phyloP scores from a whole-genome alignment of 306 rosid genomes.

The Betula pendula region DNA sequence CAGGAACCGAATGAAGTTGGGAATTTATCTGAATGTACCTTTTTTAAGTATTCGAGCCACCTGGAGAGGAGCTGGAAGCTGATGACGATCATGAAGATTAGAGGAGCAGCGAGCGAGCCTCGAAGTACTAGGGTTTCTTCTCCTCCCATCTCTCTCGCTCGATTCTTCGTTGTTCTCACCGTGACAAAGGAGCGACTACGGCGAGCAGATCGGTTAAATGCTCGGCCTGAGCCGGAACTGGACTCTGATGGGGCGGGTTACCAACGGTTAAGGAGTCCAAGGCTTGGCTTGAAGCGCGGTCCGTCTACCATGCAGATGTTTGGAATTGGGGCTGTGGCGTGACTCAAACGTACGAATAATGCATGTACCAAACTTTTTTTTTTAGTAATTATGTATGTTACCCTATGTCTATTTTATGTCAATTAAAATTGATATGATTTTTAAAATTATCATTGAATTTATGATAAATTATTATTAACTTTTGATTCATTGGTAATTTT shows the following conservation, averaged over 20 bases:
- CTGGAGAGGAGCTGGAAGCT: constrained; percentile 56
- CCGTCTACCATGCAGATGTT: background rate
- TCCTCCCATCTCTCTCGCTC: constrained; percentile 27
- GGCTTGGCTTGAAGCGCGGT: background rate
- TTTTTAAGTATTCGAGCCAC: constrained; percentile 55
- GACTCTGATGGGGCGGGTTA: background rate
- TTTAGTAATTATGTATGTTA: no score
- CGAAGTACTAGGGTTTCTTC: constrained; percentile 38
- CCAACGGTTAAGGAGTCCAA: background rate
- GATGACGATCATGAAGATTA: constrained; percentile 51
- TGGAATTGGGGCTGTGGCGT: background rate
- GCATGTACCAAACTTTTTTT: no score
- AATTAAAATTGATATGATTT: no score
- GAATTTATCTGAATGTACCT: constrained; percentile 33
- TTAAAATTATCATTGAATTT: no score
- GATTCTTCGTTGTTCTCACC: no score
- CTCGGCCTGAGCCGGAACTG: no score
- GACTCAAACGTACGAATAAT: no score
- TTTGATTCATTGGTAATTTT: no score
- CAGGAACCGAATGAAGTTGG: background rate
- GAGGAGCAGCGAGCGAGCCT: constrained; percentile 63
- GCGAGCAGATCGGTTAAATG: no score
- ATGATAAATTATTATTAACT: no score
- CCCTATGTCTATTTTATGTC: no score
- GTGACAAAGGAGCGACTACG: no score